Evolutionary conservation across 106 monocot genomes (phyloP), one percentile per base, ranked within the genome.

Genomic region (Phalaenopsis aphrodite): DNA sequence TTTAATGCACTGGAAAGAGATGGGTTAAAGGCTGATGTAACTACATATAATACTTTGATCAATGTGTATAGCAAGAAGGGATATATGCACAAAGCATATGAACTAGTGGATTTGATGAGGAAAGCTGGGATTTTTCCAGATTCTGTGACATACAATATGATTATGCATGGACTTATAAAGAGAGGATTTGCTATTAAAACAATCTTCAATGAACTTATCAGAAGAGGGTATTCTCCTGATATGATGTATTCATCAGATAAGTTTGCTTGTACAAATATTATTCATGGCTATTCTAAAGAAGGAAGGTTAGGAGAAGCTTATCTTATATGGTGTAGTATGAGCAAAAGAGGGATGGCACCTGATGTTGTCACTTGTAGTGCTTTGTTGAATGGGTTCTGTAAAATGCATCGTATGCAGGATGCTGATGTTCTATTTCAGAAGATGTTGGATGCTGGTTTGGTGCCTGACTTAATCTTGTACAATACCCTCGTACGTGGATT

Each of bases 121-220:
- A 56, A 57, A 57, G 65, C 79, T 78, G 83, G 79, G 64, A 61
- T 87, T 76, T 72, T 56, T 10, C 83, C 85, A 5, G 84, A 90
- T 85, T 45, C 82, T 49, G 75, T 66, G 24, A 90, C 90, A 41
- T 88, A 90, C 83, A 90, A 90, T 76, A 86, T 82, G 75, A 81
- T 90, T 12, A 88, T 88, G 78, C 84, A 88, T 80, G 87, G 87
- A 16, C 86, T 90, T 78, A 45, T 84, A 56, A 90, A 86, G 66
- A 85, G 76, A 77, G 90, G 87, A 23, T 84, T 55, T 75, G 6
- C 73, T 14, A 41, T 42, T 41, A 85, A 84, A 82, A 72, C 86
- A 41, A 67, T 86, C 15, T 86, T 86, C 72, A 14, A 73, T 78
- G 90, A 88, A 75, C 80, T 90, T 61, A 75, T 82, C 5, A 82